Evolutionary conservation across 2,329 filamentous ascomycete genomes (phyloP), one percentile per base, ranked within the genome.

Genomic region (Cercospora brassicicola): DNA sequence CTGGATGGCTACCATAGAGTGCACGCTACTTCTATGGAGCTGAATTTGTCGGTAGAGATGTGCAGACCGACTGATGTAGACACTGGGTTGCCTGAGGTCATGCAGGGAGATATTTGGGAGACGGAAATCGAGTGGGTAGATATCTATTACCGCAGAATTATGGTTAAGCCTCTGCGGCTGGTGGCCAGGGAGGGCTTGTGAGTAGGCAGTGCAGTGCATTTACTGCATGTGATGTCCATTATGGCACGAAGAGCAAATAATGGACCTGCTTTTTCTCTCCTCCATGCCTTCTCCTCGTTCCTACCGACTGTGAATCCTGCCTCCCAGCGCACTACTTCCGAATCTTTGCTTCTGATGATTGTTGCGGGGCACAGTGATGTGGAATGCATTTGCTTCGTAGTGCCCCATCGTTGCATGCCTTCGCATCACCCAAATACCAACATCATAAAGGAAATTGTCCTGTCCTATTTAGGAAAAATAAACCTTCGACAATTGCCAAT

Each of bases 31-130:
- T 55, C 67, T n/a, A 53, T 69, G 72, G 74, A 77, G 53, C 66
- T 74, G 42, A 74, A 73, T 20, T 15, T 72, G 4, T 15, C 26
- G 4, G 65, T 61, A 20, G 60, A 61, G 5, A 73, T 77, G 75
- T 0, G 7, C 13, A 68, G 55, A 56, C 72, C 73, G 53, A 72
- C 66, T 65, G 39, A 18, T n/a, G 5, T 23, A 7, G 59, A 36
- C 23, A 13, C 23, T 20, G 18, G 20, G 31, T 10, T 57, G 31
- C 31, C 36, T 31, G 28, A 64, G 62, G 73, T 71, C n/a, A 72
- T 73, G 62, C 31, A 76, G 15, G 83, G 82, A 13, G 83, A 85
- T 72, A 73, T 79, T 31, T 85, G 82, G 83, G 82, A 84, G 72
- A 79, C 77, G n/a, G 73, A 74, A 68, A 73, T 85, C 9, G 71